These are phyloP conservation scores for Carpinus viminea DNA, from an alignment of 306 rosid genomes.

Conservation along the genomic window DNA sequence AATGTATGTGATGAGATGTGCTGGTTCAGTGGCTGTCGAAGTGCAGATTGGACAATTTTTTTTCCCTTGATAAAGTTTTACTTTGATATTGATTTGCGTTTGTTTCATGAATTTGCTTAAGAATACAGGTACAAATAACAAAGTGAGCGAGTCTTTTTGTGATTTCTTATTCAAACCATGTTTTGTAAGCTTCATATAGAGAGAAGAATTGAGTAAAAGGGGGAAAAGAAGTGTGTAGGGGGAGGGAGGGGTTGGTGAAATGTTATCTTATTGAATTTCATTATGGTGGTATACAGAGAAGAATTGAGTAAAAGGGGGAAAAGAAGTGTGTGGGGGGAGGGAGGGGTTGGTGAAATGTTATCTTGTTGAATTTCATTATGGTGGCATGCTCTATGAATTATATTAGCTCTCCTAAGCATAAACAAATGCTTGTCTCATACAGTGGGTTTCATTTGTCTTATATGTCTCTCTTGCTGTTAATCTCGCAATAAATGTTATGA, in stretches of 20 bases:
- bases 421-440: background rate
- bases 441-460: background rate
- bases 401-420: background rate
- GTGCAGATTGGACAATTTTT: background rate
- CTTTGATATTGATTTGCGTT: background rate
- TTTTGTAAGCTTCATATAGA: background rate
- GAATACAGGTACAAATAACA: background rate
- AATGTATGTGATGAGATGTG: background rate
- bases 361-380: background rate
- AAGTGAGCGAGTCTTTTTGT: background rate
- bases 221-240: too few species aligned
- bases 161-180: background rate
- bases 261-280: background rate
- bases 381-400: background rate
- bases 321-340: background rate
- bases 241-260: background rate
- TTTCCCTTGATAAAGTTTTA: background rate
- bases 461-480: background rate
- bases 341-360: background rate
- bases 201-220: too few species aligned
- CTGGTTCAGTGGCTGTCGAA: background rate
- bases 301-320: too few species aligned
- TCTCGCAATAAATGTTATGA: constrained; percentile 14
- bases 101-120: background rate
- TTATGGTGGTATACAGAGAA: background rate